Evolutionary conservation across 768 basidiomycete species (phyloP), one percentile per base, ranked within the genome.

Genomic region (Macrolepiota dolichaula): DNA sequence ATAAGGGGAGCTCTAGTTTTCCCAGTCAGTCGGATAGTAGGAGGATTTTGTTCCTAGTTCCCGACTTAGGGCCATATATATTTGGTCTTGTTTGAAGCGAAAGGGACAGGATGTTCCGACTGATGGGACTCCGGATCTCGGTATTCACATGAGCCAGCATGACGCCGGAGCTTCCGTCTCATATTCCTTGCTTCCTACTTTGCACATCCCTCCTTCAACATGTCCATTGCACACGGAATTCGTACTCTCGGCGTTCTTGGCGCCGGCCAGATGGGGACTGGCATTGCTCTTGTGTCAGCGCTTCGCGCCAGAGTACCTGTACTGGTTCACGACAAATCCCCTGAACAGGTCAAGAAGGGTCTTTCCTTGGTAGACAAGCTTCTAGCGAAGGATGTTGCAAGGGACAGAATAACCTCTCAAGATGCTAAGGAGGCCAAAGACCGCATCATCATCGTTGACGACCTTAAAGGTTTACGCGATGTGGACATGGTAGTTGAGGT

Each of bases 401-500:
- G 97, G 74, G 92, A 90, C 3, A 83, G 86, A 46, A 77, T 97
- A 10, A 81, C 84, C 0, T 73, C 79, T 36, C 81, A 84, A 32
- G 84, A 91, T 10, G 91, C 92, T 0, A 86, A 88, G 49, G 90
- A 89, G 55, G 89, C 91, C 1, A 77, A 83, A 57, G 86, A 82
- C 19, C 79, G 90, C 49, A 77, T 98, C 24, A 77, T 70, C 9
- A 77, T 87, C 10, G 82, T 92, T 3, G 78, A 80, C n/a, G 65
- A 68, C 10, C 65, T 92, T 24, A 75, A 78, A 47, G 86, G 79
- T 1, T 67, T 94, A 65, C 78, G 86, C 51, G 94, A 95, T 69
- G 90, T 87, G 7, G 94, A 96, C 69, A 88, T 98, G 84, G 91
- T 94, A 47, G 79, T 98, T 51, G 96, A 98, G 84, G 92, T 89